phyloP scores from a whole-genome alignment of 352 stramenopile species.

The Phytophthora ohioensis region DNA sequence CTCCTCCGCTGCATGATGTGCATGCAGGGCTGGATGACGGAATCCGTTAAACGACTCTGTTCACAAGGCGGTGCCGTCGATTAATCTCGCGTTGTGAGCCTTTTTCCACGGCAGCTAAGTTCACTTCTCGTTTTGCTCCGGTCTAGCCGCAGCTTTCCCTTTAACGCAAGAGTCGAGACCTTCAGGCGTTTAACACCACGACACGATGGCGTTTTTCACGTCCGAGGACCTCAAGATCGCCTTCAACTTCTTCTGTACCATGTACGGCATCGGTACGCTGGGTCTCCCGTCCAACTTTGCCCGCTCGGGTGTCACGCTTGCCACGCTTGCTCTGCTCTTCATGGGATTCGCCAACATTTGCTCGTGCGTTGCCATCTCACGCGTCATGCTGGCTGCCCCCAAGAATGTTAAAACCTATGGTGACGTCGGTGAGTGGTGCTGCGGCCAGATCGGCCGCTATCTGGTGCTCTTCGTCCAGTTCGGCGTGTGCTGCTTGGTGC shows the following conservation, averaged over 20 bases:
- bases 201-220: slow-evolving; percentile 62
- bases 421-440: slow-evolving; percentile 71
- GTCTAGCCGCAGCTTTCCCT: slow-evolving; percentile 8
- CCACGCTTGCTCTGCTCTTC: slow-evolving; percentile 58
- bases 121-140: slow-evolving; percentile 37
- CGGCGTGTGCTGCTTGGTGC: slow-evolving; percentile 63
- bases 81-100: slow-evolving; percentile 10
- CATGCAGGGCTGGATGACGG: too few species aligned
- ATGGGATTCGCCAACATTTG: slow-evolving; percentile 75
- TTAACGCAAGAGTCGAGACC: slow-evolving; percentile 33
- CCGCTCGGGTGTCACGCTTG: slow-evolving; percentile 54
- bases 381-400: slow-evolving; percentile 68
- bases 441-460: slow-evolving; percentile 54
- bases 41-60: slow-evolving; percentile 8
- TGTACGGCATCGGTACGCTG: slow-evolving; percentile 75
- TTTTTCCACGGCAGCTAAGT: slow-evolving; percentile 21
- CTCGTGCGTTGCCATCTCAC: slow-evolving; percentile 63
- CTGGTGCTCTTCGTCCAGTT: slow-evolving; percentile 65
- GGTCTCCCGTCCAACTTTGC: slow-evolving; percentile 72
- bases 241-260: slow-evolving; percentile 73
- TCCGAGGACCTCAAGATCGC: slow-evolving; percentile 70
- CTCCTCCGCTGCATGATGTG: too few species aligned
- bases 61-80: slow-evolving; percentile 2
- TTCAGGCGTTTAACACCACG: slow-evolving; percentile 24
- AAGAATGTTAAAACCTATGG: slow-evolving; percentile 69